phyloP scores from a whole-genome alignment of 2,329 filamentous ascomycete genomes.

The Pestalotiopsis sp. region DNA sequence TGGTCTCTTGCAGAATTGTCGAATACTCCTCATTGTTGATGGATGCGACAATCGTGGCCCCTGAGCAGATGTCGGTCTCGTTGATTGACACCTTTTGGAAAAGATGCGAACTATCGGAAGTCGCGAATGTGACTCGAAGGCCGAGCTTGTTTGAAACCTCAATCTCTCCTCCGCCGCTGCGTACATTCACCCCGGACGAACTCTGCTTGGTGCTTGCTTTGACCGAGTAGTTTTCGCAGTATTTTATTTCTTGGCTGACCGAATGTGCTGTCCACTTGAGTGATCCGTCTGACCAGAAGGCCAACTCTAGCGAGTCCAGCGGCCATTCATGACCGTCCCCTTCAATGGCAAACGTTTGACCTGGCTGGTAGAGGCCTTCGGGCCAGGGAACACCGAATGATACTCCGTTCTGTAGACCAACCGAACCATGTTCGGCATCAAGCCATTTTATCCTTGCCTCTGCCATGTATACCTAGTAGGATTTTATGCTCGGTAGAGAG shows the following conservation, averaged over 20 bases:
- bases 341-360: neutral
- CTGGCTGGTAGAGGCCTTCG: neutral
- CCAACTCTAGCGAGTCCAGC: neutral
- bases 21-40: neutral
- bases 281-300: neutral
- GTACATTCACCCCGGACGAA: neutral
- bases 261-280: conserved; percentile 1
- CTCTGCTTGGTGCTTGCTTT: neutral
- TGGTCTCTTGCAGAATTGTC: neutral
- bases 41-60: neutral
- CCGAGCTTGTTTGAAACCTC: neutral
- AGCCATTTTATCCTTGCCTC: neutral
- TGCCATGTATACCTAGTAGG: neutral
- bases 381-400: neutral
- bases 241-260: neutral
- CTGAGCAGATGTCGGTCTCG: neutral
- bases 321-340: neutral
- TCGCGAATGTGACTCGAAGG: neutral
- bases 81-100: neutral
- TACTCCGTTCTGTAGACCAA: neutral
- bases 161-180: neutral
- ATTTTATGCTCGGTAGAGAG: no score
- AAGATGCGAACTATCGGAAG: neutral
- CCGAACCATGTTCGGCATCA: no score
- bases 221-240: neutral